Evolutionary conservation across 2,329 filamentous ascomycete genomes (phyloP).

Genomic region (Graphilbum fragrans): DNA sequence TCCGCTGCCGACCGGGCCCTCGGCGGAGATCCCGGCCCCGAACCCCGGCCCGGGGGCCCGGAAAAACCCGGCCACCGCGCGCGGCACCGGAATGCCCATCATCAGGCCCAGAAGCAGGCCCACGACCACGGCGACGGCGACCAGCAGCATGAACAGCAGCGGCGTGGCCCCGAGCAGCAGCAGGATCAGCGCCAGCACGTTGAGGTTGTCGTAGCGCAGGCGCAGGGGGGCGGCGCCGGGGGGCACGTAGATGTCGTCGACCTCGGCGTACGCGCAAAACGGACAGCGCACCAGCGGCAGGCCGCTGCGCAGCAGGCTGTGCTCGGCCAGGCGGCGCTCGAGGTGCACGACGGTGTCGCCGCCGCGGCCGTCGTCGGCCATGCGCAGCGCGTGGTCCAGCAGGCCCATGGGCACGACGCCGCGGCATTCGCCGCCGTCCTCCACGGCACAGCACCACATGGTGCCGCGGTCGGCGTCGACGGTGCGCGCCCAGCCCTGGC

Average conservation of each 20-base stretch:
- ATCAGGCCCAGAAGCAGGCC: conserved; percentile 20
- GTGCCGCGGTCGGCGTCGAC: conserved; percentile 63
- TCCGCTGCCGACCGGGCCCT: neutral
- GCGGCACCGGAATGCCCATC: neutral
- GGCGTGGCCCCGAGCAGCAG: conserved; percentile 42
- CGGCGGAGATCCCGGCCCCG: no score
- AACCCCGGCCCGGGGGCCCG: neutral
- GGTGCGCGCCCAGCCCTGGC: conserved; percentile 79
- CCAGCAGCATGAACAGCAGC: conserved; percentile 39
- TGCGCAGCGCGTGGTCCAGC: conserved; percentile 57
- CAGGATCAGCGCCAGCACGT: conserved; percentile 36
- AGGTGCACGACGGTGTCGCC: conserved; percentile 62
- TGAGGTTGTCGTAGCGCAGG: conserved; percentile 38
- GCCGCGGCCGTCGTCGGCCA: conserved; percentile 52
- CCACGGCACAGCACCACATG: conserved; percentile 72
- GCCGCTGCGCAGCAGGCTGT: conserved; percentile 59
- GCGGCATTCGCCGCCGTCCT: conserved; percentile 55
- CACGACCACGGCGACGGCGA: conserved; percentile 20
- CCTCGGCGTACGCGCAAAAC: conserved; percentile 84
- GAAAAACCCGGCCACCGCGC: neutral
- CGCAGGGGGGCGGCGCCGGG: conserved; percentile 40
- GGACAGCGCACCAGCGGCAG: conserved; percentile 74
- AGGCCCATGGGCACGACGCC: conserved; percentile 61
- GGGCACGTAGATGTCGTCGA: conserved; percentile 63
- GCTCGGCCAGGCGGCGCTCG: conserved; percentile 66